phyloP scores from a whole-genome alignment of 768 basidiomycete species.

The Pleurotus salmoneostramineus region DNA sequence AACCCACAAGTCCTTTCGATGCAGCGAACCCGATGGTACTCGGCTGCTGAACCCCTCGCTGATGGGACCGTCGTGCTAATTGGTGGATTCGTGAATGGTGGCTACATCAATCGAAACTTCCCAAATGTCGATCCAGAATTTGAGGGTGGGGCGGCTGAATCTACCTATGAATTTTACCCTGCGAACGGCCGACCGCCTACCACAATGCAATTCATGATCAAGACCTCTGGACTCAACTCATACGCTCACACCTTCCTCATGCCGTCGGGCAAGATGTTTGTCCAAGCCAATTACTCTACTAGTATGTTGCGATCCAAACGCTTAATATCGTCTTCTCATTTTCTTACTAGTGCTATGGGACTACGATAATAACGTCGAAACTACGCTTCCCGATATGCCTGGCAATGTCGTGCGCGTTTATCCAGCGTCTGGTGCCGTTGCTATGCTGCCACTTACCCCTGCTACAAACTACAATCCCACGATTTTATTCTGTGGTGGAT shows the following conservation, averaged over 20 bases:
- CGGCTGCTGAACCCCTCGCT: constrained; percentile 65
- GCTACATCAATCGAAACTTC: constrained; percentile 74
- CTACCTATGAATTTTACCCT: constrained; percentile 83
- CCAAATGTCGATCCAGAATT: constrained; percentile 63
- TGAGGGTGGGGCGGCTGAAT: constrained; percentile 73
- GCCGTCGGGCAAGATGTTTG: constrained; percentile 72
- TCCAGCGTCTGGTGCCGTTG: constrained; percentile 83
- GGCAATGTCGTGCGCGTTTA: constrained; percentile 75
- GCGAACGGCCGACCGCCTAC: constrained; percentile 41
- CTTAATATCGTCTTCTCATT: constrained; percentile 6
- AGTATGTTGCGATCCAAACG: constrained; percentile 36
- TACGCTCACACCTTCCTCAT: constrained; percentile 75
- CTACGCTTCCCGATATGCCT: constrained; percentile 69
- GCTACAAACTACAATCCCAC: constrained; percentile 86
- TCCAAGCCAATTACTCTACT: constrained; percentile 80
- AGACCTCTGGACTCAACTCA: constrained; percentile 74
- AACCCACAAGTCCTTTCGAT: constrained; percentile 57
- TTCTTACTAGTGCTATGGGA: constrained; percentile 44
- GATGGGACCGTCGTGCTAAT: constrained; percentile 81
- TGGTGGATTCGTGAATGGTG: constrained; percentile 77
- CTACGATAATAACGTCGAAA: constrained; percentile 51
- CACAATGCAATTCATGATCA: constrained; percentile 62
- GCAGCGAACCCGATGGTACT: constrained; percentile 76
- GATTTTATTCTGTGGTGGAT: constrained; percentile 88
- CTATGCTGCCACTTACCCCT: constrained; percentile 89